A percentile compares a stretch with the other conserved stretches of the same genome.
Evolutionary conservation across 495 filamentous ascomycete genomes (phyloP).

Genomic region (Aspergillus steynii): DNA sequence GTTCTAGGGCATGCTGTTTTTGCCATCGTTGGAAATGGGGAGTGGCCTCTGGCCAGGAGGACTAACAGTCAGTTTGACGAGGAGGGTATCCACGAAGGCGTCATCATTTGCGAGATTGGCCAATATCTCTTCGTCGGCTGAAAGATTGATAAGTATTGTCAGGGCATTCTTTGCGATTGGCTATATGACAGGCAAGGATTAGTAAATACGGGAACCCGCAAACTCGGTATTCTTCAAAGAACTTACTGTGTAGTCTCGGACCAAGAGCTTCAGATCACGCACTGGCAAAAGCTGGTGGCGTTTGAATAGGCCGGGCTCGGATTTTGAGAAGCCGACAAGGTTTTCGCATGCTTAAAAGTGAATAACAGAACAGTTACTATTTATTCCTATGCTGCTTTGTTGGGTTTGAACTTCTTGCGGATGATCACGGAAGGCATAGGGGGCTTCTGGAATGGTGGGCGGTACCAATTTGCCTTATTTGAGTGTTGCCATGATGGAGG

Average conservation of each 20-base stretch:
- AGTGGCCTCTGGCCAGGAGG: not conserved
- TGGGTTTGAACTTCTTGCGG: not conserved
- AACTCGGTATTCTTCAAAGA: not conserved
- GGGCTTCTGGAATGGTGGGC: not conserved
- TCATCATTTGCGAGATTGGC: conserved; percentile 75
- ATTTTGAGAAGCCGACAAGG: conserved; percentile 77
- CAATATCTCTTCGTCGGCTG: conserved; percentile 72
- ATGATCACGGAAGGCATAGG: not conserved
- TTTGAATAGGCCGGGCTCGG: conserved; percentile 83
- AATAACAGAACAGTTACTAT: conserved; percentile 7
- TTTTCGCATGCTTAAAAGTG: conserved; percentile 66
- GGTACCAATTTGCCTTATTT: conserved; percentile 74
- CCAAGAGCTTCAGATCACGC: conserved; percentile 84
- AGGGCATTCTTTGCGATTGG: conserved; percentile 90
- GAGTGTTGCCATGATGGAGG: conserved; percentile 83
- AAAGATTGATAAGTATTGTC: conserved; percentile 90
- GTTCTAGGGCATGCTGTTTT: not conserved
- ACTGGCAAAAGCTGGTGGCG: conserved; percentile 73
- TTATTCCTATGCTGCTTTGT: not conserved
- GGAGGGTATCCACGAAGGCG: conserved; percentile 71
- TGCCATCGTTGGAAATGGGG: not conserved
- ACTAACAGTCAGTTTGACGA: conserved; percentile 76
- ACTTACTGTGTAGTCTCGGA: conserved; percentile 75
- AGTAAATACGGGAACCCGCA: not conserved
- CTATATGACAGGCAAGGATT: conserved; percentile 40